phyloP scores from a whole-genome alignment of 2,329 filamentous ascomycete genomes.

The Fusarium tupiense region DNA sequence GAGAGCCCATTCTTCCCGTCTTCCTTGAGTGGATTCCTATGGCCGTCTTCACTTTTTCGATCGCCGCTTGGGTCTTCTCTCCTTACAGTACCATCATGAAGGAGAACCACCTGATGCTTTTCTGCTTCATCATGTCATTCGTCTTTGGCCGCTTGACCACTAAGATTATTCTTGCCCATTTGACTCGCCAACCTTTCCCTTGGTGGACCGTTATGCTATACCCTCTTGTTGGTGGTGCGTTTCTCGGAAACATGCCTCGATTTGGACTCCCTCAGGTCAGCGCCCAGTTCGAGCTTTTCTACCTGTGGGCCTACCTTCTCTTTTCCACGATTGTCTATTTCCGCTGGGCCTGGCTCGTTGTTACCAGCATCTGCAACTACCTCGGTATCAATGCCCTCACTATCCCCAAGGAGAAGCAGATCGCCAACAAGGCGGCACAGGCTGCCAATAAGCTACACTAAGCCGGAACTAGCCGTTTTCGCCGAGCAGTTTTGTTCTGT shows the following conservation, averaged over 20 bases:
- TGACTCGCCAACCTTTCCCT: slow-evolving; percentile 93
- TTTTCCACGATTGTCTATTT: slow-evolving; percentile 90
- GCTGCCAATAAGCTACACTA: slow-evolving; percentile 50
- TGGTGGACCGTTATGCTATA: slow-evolving; percentile 94
- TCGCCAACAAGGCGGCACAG: slow-evolving; percentile 60
- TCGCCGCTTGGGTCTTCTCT: slow-evolving; percentile 87
- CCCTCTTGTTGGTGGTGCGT: slow-evolving; percentile 85
- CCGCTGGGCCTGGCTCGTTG: slow-evolving; percentile 91
- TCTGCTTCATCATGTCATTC: slow-evolving; percentile 94
- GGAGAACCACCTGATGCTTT: slow-evolving; percentile 89
- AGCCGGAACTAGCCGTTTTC: background rate
- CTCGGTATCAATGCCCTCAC: slow-evolving; percentile 95
- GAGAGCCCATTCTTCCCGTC: slow-evolving; percentile 80
- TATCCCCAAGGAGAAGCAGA: slow-evolving; percentile 73
- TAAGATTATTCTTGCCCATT: slow-evolving; percentile 96
- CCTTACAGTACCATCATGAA: slow-evolving; percentile 83
- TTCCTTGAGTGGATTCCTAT: slow-evolving; percentile 97
- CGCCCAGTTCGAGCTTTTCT: slow-evolving; percentile 75
- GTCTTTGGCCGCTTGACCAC: slow-evolving; percentile 98
- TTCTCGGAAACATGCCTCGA: slow-evolving; percentile 83
- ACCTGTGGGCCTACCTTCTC: slow-evolving; percentile 84
- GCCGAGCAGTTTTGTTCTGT: background rate
- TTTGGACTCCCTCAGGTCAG: slow-evolving; percentile 76
- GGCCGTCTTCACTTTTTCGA: slow-evolving; percentile 78
- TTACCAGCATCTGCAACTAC: slow-evolving; percentile 90